Evolutionary conservation across 2,329 filamentous ascomycete species (phyloP), one percentile per base, ranked within the genome.

Genomic region (Trichoderma sp.): DNA sequence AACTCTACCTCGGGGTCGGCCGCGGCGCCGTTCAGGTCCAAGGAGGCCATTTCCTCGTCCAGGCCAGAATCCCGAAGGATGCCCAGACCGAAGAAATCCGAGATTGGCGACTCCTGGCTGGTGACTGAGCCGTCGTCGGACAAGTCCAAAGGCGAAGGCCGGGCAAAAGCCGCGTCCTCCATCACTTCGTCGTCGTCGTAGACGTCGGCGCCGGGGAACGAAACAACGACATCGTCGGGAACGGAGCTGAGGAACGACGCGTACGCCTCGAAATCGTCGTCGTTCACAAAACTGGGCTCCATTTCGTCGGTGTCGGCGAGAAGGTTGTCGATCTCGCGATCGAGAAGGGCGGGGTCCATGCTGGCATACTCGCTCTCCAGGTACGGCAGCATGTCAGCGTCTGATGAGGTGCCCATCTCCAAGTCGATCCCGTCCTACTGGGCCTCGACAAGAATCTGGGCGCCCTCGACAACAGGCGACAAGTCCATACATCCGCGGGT

Each of bases 371-470:
- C 54, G 5, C 17, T 52, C 34, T 30, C 47, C 34, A 39, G 34
- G 34, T 39, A 45, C 41, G 55, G 64, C 52, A 39, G 39, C 39
- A 45, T 26, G 59, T 57, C 52, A 55, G 58, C 43, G 34, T 28
- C 57, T 57, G 58, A 19, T 21, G 30, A 57, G 52, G 55, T 58
- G 47, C 45, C 54, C 44, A 47, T 21, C 54, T 39, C n/a, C 34
- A 55, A 19, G 28, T 52, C 50, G 44, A 30, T 15, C 52, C 51
- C 64, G 39, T 66, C 64, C 64, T 66, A 66, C 64, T 58, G 64
- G 58, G 54, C 59, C 57, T 63, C 58, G 52, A 66, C 21, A 41
- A 50, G 58, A 30, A 9, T 7, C 34, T 57, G 51, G 43, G 15
- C 50, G 50, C 51, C 28, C 58, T 52, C 58, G 24, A 45, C 15